Base-by-base conservation (phyloP, 176 grass and related monocot genomes). In the Phoenix dactylifera region DNA sequence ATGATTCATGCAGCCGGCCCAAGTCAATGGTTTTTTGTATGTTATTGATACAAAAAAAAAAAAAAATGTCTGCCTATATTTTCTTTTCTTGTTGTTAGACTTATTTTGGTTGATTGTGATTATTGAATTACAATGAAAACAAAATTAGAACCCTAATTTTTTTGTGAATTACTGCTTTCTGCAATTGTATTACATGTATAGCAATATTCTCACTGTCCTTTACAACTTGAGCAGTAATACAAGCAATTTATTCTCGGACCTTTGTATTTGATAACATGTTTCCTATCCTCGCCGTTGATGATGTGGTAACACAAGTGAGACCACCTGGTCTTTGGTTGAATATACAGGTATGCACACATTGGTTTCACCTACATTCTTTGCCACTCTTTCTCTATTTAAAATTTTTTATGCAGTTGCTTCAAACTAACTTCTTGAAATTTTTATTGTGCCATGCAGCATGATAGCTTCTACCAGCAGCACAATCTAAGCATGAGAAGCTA, bases 401-500 rank as follows among this genome's bases (percentile, higher is more conserved):
- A 44, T 44, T 44, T 44, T 44, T 44, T 2, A 44, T 4, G 29
- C 3, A 4, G 5, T 39, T 6, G 2, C 18, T n/a, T 28, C 16
- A 0, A 15, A 15, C 52, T 32, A 16, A 59, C 14, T 63, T 24
- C 16, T 24, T 22, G 26, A 10, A 6, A 22, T 57, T 73, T 1
- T 66, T 52, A 22, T 23, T 50, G 75, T 59, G 35, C 35, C 1
- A 44, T 85, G 81, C 75, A 98, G 93, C 78, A 98, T 69, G 84
- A 88, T 66, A 70, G 49, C 55, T 98, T 98, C 80, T 98, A 92
- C 76, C 66, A 30, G 6, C 87, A 92, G 59, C 83, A 88, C 66
- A 92, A 98, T 44, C 65, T 98, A 54, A 98, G 73, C 81, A 92
- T 92, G 93, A 83, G 65, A 80, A 88, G 15, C 2, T 92, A 88